These are phyloP conservation scores for Sarocladium oryzae DNA, from an alignment of 2,329 filamentous ascomycete species.

Conservation along the genomic window DNA sequence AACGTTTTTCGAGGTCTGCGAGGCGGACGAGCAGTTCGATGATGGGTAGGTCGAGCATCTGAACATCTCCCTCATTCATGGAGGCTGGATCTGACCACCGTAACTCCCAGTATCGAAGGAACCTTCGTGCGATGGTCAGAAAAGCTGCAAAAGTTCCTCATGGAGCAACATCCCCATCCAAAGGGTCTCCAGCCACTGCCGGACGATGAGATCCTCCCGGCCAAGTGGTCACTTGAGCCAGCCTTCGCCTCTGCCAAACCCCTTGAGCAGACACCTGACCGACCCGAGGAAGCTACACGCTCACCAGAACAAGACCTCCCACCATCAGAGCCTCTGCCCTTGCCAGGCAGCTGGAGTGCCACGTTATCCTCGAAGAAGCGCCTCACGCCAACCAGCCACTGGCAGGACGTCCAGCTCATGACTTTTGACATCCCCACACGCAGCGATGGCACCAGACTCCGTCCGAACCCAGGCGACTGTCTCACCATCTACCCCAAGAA, in stretches of 20 bases:
- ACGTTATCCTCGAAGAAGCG: conserved; percentile 60
- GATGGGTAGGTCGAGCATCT: conserved; percentile 61
- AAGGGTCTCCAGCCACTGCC: conserved; percentile 63
- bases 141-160: conserved; percentile 58
- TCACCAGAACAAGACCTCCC: conserved; percentile 18
- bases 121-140: conserved; percentile 73
- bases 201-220: conserved; percentile 65
- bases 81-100: not conserved
- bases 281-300: conserved; percentile 12
- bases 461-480: conserved; percentile 67
- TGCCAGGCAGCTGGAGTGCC: conserved; percentile 51
- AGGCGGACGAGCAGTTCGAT: conserved; percentile 88
- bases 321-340: conserved; percentile 38
- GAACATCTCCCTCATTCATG: too few species aligned
- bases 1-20: conserved; percentile 69
- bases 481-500: conserved; percentile 84
- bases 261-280: not conserved
- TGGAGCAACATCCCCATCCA: conserved; percentile 63
- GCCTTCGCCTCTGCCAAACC: conserved; percentile 14
- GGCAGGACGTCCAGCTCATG: conserved; percentile 90
- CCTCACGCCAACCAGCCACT: conserved; percentile 70
- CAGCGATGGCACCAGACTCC: conserved; percentile 16
- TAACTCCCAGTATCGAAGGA: conserved; percentile 62
- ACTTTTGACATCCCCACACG: conserved; percentile 43
- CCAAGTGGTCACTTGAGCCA: conserved; percentile 50